Percentiles rank a stretch among this genome's conserved stretches.
Evolutionary conservation across 345 rosid genomes (phyloP).

Genomic region (Turritis glabra): DNA sequence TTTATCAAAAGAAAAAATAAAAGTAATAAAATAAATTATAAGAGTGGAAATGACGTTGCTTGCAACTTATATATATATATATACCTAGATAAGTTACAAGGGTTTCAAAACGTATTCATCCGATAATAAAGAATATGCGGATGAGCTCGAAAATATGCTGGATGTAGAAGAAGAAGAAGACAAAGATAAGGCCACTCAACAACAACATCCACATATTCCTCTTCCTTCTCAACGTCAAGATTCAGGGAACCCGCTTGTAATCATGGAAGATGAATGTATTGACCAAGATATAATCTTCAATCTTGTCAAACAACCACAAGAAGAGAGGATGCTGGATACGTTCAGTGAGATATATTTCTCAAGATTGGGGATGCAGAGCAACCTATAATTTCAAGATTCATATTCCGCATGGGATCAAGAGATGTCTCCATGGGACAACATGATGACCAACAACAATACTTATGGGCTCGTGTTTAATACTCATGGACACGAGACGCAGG

Average conservation of each 20-base stretch:
- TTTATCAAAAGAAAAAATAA: no score
- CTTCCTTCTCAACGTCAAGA: neutral
- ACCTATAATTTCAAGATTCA: neutral
- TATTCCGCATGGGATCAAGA: neutral
- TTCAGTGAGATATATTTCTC: neutral
- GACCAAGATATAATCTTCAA: neutral
- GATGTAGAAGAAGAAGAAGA: neutral
- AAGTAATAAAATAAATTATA: neutral
- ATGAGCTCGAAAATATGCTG: neutral
- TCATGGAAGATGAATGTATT: constrained; percentile 1
- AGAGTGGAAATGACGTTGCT: no score
- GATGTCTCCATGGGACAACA: neutral
- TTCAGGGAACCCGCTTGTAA: neutral
- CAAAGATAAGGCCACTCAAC: neutral
- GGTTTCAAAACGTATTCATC: no score
- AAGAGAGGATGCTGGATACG: neutral
- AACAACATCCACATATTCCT: neutral
- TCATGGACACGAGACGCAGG: neutral
- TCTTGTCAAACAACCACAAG: neutral
- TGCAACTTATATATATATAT: no score
- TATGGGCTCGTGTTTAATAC: neutral
- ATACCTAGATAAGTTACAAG: no score
- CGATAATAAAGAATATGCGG: no score
- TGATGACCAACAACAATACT: neutral
- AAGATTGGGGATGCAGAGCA: neutral